Conservation (phyloP, 331 rosid genomes). For the Phaseolus coccineus region DNA sequence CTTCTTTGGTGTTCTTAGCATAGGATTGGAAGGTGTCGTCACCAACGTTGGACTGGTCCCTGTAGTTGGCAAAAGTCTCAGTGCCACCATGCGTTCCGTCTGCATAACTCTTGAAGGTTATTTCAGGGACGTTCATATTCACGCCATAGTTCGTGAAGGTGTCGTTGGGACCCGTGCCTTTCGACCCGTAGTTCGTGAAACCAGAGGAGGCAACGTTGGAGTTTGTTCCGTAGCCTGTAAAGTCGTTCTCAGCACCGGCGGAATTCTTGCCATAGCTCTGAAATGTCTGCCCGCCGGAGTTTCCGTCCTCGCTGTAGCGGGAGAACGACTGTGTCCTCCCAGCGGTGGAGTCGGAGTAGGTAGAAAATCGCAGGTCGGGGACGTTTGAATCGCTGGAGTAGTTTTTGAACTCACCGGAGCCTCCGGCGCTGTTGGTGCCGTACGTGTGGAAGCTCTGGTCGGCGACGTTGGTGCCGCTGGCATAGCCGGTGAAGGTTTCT, state of each 20-base stretch:
- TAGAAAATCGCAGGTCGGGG: slow-evolving; percentile 63
- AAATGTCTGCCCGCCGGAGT: slow-evolving; percentile 74
- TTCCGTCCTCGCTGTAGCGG: slow-evolving; percentile 61
- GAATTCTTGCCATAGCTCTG: slow-evolving; percentile 60
- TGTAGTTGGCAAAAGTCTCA: slow-evolving; percentile 67
- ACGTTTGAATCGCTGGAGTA: slow-evolving; percentile 62
- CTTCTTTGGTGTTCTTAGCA: slow-evolving; percentile 57
- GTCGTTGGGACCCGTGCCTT: slow-evolving; percentile 46
- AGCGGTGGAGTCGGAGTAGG: slow-evolving; percentile 62
- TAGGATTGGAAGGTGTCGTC: slow-evolving; percentile 70
- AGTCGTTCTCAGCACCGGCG: slow-evolving; percentile 58
- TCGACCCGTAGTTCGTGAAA: slow-evolving; percentile 58
- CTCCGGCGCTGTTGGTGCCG: slow-evolving; percentile 58
- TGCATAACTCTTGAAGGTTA: slow-evolving; percentile 65
- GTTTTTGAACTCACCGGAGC: slow-evolving; percentile 64
- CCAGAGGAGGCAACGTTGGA: slow-evolving; percentile 61
- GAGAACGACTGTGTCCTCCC: slow-evolving; percentile 70
- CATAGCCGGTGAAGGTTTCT: slow-evolving; percentile 68
- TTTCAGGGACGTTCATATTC: slow-evolving; percentile 62
- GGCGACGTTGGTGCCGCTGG: slow-evolving; percentile 54
- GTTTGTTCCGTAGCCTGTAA: slow-evolving; percentile 56
- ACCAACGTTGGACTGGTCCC: slow-evolving; percentile 80
- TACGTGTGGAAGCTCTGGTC: slow-evolving; percentile 76
- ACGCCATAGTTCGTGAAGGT: slow-evolving; percentile 65
- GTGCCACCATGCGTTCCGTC: slow-evolving; percentile 55